These are phyloP conservation scores for Phoma herbarum DNA, from an alignment of 2,329 filamentous ascomycete species.

Conservation along the genomic window DNA sequence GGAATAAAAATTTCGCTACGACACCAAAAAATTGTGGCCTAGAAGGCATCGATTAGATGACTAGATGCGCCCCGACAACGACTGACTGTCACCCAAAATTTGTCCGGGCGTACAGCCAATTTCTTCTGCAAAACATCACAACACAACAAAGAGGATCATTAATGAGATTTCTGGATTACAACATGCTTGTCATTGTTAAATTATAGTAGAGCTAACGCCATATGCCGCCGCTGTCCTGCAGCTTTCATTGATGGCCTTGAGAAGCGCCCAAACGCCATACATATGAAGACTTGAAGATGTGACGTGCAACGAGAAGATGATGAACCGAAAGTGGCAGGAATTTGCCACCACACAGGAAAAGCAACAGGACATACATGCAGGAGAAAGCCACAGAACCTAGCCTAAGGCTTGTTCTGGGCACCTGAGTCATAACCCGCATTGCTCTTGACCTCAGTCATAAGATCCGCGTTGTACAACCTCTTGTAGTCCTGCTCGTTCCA, in stretches of 20 bases:
- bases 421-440: conserved; percentile 40
- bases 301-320: background rate
- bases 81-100: no score
- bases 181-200: background rate
- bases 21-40: no score
- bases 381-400: background rate
- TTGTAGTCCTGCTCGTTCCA: conserved; percentile 50
- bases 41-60: no score
- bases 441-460: conserved; percentile 37
- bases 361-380: background rate
- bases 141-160: no score
- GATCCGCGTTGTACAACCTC: conserved; percentile 39
- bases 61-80: no score
- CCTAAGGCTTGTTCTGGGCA: conserved; percentile 12
- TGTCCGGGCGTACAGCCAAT: no score
- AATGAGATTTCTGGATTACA: no score
- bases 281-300: background rate
- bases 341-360: background rate
- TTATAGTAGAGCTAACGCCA: background rate
- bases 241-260: background rate
- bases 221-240: background rate
- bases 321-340: background rate
- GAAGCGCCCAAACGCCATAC: conserved; percentile 11
- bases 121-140: no score
- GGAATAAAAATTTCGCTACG: no score